These are phyloP conservation scores for Thuidium tamariscinum DNA, from an alignment of 225 moss, liverwort and hornwort genomes.

Conservation along the genomic window DNA sequence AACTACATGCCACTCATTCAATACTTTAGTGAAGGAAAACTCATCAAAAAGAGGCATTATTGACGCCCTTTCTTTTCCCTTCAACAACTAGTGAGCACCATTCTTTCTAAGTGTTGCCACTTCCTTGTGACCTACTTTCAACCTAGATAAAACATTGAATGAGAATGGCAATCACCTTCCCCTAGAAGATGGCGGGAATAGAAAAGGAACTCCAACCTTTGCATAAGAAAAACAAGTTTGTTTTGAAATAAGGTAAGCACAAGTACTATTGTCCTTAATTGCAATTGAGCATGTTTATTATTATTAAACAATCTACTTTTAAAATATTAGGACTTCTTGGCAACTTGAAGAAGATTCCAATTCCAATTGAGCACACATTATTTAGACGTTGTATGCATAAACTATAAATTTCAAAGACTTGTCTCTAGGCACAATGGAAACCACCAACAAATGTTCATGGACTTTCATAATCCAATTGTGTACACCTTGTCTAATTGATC, in stretches of 20 bases:
- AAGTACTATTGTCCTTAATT: background rate
- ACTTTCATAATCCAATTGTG: background rate
- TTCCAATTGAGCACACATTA: background rate
- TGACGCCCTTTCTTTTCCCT: too few species aligned
- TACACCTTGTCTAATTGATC: too few species aligned
- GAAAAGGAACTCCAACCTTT: background rate
- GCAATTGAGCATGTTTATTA: background rate
- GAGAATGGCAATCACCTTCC: background rate
- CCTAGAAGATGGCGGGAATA: background rate
- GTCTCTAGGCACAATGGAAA: too few species aligned
- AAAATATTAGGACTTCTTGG: rapidly evolving
- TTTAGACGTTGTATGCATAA: too few species aligned
- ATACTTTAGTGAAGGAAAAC: background rate
- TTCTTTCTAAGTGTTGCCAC: rapidly evolving
- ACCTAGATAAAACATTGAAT: background rate
- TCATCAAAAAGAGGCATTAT: background rate
- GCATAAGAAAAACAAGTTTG: too few species aligned
- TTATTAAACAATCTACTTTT: too few species aligned
- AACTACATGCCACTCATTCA: too few species aligned
- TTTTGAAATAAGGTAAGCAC: too few species aligned
- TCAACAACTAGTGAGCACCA: too few species aligned
- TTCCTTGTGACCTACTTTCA: background rate
- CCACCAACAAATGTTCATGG: too few species aligned
- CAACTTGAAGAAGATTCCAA: too few species aligned
- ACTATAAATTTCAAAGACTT: background rate